Evolutionary conservation across 2,329 filamentous ascomycete genomes (phyloP).

Genomic region (Penicillium psychrosexuale): DNA sequence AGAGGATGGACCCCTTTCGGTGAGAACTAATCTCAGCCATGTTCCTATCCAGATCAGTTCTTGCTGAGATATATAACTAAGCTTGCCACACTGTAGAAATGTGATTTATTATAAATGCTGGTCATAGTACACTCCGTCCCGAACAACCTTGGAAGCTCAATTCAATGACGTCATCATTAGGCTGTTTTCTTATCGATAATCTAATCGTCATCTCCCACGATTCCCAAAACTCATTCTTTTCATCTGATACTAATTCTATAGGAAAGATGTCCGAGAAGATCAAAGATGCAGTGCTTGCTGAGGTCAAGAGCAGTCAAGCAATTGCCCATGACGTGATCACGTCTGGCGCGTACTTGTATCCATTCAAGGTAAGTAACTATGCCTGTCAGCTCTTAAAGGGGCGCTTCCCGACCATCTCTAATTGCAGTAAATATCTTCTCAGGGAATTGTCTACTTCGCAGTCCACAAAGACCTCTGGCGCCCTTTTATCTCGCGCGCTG

Average conservation of each 20-base stretch:
- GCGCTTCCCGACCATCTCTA: neutral
- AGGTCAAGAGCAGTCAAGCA: conserved; percentile 63
- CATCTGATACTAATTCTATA: neutral
- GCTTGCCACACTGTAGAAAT: neutral
- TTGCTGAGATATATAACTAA: neutral
- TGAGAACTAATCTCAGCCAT: neutral
- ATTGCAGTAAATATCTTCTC: neutral
- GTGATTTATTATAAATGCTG: neutral
- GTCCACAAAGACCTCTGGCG: conserved; percentile 58
- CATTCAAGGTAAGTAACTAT: conserved; percentile 59
- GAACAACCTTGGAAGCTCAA: neutral
- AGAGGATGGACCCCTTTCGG: conserved; percentile 16
- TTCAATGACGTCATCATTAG: neutral
- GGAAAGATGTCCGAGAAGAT: conserved; percentile 48
- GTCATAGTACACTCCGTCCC: no score
- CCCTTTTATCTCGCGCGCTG: conserved; percentile 56
- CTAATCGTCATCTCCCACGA: neutral
- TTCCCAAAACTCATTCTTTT: neutral
- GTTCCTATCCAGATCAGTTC: no score
- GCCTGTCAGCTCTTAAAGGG: no score
- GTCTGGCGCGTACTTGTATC: conserved; percentile 81
- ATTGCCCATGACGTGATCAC: conserved; percentile 66
- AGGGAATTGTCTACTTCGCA: conserved; percentile 62
- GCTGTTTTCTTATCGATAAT: neutral
- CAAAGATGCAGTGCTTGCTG: conserved; percentile 61